Base-by-base conservation (phyloP, 768 basidiomycete genomes). In the Lactarius evosmus region DNA sequence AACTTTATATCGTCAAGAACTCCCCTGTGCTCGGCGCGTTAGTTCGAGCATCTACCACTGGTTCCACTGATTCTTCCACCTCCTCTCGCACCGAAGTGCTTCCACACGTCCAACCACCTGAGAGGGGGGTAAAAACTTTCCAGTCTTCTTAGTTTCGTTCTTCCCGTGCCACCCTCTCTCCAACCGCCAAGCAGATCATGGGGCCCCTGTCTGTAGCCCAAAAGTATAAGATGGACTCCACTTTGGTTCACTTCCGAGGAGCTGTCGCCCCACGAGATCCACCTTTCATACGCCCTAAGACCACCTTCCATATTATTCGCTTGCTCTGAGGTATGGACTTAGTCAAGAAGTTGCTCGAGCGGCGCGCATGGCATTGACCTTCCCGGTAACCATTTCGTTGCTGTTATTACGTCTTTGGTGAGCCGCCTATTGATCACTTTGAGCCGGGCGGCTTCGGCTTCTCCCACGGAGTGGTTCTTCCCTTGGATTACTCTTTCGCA, bases 301-400 rank as follows among this genome's bases (percentile, higher is more conserved):
- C 44, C 30, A 49, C 58, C 6, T 44, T 58, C 32, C 44, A 30
- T 16, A 44, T 44, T 58, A 41, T 29, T 38, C 40, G 25, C 8
- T 49, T 22, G 58, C 58, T 17, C 33, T 22, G 19, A n/a, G 25
- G 8, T 32, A 59, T 46, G 32, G 58, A 8, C 58, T 59, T 22
- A 4, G 4, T 7, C 32, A 25, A n/a, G 46, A 49, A 25, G 58
- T 44, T 19, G 2, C 25, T 32, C 33, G 29, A n/a, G 41, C 58
- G 5, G 58, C 58, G 17, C 52, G 44, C 29, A 25, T 25, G n/a
- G 27, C 46, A n/a, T 33, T 53, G 27, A 33, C 17, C 7, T 33
- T 53, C 32, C 29, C 52, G 19, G 33, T 53, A 19, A 53, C 52
- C 17, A 33, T 33, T 17, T n/a, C n/a, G n/a, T n/a, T n/a, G n/a